Evolutionary conservation across 2,329 filamentous ascomycete genomes (phyloP), one percentile per base, ranked within the genome.

Genomic region (Nemania sp.): DNA sequence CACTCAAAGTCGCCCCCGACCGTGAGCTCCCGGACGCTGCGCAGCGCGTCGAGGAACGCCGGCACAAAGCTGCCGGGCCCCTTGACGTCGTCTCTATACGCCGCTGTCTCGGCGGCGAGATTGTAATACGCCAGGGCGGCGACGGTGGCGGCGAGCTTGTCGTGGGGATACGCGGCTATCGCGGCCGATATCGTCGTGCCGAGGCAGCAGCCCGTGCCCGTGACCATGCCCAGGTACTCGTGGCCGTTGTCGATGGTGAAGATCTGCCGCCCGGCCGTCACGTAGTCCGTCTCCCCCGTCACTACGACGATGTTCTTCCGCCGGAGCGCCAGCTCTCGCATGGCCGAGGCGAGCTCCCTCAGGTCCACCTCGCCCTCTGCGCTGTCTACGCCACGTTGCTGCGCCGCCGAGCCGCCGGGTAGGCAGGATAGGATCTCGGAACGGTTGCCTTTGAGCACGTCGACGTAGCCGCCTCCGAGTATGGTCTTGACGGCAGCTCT

Each of bases 361-460:
- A 78, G 67, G 17, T 74, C 3, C 73, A 62, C 2, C 79, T 55
- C 78, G 72, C 64, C 85, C 74, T 86, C 86, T 3, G 83, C 84
- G 64, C 88, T 91, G 76, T 98, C 94, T 11, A 98, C 94, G 50
- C 94, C 94, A 45, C 89, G 87, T 76, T 97, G 94, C 65, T 87
- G 84, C 2, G 80, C 63, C 12, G 57, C 34, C 2, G 67, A 48
- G 42, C 60, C 57, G 42, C 62, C 67, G 46, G 63, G 72, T 64
- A 45, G 83, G 79, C 43, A 89, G 71, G 93, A 97, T 75, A 92
- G 89, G 80, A 98, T 92, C 75, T 98, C 95, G 55, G 89, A 87
- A 73, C 96, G 91, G 76, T 98, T 98, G 50, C 94, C 94, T 74
- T 98, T 98, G 76, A 98, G 93, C 43, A 97, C 81, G 74, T 91